phyloP scores from a whole-genome alignment of 1,284 basidiomycete genomes.

The Ceratobasidium sp. region DNA sequence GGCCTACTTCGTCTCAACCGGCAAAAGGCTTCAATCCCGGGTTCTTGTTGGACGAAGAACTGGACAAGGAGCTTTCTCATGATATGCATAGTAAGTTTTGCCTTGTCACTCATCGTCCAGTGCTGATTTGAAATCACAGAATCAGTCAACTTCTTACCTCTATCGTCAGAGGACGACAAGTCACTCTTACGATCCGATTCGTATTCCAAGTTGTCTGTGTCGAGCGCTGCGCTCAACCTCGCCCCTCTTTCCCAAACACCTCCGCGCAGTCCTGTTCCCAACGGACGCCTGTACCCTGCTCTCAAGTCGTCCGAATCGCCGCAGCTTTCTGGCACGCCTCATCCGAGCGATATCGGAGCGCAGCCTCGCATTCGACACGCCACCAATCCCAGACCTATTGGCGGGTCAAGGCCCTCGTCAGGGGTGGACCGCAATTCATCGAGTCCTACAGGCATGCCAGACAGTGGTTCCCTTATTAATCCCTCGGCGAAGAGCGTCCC shows the following conservation, averaged over 20 bases:
- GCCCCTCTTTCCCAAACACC: slow-evolving; percentile 88
- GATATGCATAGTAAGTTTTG: slow-evolving; percentile 77
- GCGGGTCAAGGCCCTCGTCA: slow-evolving; percentile 60
- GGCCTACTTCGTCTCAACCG: slow-evolving; percentile 18
- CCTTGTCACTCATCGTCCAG: slow-evolving; percentile 16
- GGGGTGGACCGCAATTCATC: slow-evolving; percentile 38
- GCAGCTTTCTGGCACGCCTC: slow-evolving; percentile 75
- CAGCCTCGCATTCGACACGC: slow-evolving; percentile 67
- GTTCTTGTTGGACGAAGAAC: slow-evolving; percentile 88
- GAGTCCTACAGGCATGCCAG: slow-evolving; percentile 22
- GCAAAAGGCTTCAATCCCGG: slow-evolving; percentile 58
- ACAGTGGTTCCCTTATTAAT: slow-evolving; percentile 1
- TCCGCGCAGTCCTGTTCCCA: slow-evolving; percentile 68
- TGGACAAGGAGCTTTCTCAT: slow-evolving; percentile 74
- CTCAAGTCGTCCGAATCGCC: slow-evolving; percentile 90
- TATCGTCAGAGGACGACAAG: slow-evolving; percentile 81
- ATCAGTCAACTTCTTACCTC: slow-evolving; percentile 90
- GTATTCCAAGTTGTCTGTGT: slow-evolving; percentile 76
- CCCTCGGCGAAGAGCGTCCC: slow-evolving; percentile 44
- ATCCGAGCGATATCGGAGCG: slow-evolving; percentile 63
- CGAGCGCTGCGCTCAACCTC: slow-evolving; percentile 91
- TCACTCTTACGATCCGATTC: slow-evolving; percentile 29
- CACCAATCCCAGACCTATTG: slow-evolving; percentile 66
- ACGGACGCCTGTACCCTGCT: slow-evolving; percentile 66
- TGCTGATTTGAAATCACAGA: slow-evolving; percentile 61